Evolutionary conservation across 164 flowering plant genomes (phyloP).

Genomic region (Liquidambar formosana): DNA sequence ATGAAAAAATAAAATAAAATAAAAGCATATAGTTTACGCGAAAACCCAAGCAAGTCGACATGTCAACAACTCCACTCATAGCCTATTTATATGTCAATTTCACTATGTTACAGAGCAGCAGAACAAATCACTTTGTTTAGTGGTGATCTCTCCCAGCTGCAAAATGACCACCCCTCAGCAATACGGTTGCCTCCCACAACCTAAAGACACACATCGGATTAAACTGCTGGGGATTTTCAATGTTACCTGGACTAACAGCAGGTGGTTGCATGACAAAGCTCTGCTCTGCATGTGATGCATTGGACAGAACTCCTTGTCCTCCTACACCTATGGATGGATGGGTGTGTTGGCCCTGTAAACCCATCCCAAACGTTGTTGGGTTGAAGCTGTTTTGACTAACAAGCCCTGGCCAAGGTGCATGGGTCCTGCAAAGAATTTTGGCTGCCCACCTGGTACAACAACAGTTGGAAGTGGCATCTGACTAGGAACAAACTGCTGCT

Average conservation of each 20-base stretch:
- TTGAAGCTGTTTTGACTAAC: slow-evolving; percentile 34
- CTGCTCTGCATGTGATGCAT: neutral
- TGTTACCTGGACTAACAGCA: slow-evolving; percentile 4
- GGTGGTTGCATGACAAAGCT: slow-evolving; percentile 14
- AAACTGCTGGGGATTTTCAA: slow-evolving; percentile 19
- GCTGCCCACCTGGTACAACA: slow-evolving; percentile 32
- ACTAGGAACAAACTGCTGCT: slow-evolving; percentile 46
- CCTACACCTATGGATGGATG: slow-evolving; percentile 14
- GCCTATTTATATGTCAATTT: too few species aligned
- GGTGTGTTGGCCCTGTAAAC: slow-evolving; percentile 30
- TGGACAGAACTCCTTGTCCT: slow-evolving; percentile 16
- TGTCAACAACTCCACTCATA: neutral
- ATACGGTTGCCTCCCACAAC: slow-evolving; percentile 32
- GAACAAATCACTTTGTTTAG: slow-evolving; percentile 11
- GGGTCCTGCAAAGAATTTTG: slow-evolving; percentile 33
- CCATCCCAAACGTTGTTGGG: slow-evolving; percentile 29
- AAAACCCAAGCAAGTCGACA: neutral
- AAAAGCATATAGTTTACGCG: neutral
- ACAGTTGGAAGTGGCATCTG: slow-evolving; percentile 28
- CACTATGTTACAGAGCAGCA: too few species aligned
- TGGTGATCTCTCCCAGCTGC: slow-evolving; percentile 27
- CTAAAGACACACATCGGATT: slow-evolving; percentile 15
- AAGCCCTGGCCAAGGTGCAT: slow-evolving; percentile 35
- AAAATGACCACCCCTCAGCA: slow-evolving; percentile 34
- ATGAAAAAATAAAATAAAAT: too few species aligned